Percentiles rank a stretch among this genome's conserved stretches.
These are phyloP conservation scores for Sugiyamaella xylanicola DNA, from an alignment of 1,139 yeast species.

Conservation along the genomic window DNA sequence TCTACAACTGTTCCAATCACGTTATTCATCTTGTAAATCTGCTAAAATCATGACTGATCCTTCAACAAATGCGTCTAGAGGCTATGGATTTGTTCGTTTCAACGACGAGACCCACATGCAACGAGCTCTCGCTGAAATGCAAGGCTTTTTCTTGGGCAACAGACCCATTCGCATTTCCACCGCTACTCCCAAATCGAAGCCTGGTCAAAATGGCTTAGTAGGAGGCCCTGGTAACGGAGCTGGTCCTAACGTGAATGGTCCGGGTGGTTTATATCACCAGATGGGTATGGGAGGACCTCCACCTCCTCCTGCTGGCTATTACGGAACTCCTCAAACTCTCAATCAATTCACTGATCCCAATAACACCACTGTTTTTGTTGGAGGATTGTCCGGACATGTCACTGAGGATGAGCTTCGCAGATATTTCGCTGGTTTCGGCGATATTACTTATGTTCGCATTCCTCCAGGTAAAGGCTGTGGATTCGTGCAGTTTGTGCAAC, in stretches of 20 bases:
- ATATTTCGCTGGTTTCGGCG: constrained; percentile 82
- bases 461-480: constrained; percentile 96
- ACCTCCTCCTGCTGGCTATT: constrained; percentile 20
- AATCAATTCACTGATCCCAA: constrained; percentile 70
- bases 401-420: constrained; percentile 74
- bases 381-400: constrained; percentile 78
- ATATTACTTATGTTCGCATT: constrained; percentile 79
- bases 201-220: constrained; percentile 28
- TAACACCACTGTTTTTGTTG: constrained; percentile 93
- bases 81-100: constrained; percentile 92
- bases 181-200: constrained; percentile 66
- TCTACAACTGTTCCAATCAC: constrained; percentile 66
- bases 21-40: constrained; percentile 75
- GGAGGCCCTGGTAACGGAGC: constrained; percentile 9
- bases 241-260: constrained; percentile 17
- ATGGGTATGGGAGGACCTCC: constrained; percentile 18
- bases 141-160: constrained; percentile 72
- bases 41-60: constrained; percentile 88
- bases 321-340: constrained; percentile 41
- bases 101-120: constrained; percentile 70
- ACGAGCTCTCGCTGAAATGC: constrained; percentile 78
- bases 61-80: constrained; percentile 71
- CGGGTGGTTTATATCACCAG: constrained; percentile 17
- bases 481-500: constrained; percentile 76
- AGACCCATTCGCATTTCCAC: constrained; percentile 76